Evolutionary conservation across 371 early-diverging fungal species (phyloP), one percentile per base, ranked within the genome.

Genomic region (Mortierella sp.): DNA sequence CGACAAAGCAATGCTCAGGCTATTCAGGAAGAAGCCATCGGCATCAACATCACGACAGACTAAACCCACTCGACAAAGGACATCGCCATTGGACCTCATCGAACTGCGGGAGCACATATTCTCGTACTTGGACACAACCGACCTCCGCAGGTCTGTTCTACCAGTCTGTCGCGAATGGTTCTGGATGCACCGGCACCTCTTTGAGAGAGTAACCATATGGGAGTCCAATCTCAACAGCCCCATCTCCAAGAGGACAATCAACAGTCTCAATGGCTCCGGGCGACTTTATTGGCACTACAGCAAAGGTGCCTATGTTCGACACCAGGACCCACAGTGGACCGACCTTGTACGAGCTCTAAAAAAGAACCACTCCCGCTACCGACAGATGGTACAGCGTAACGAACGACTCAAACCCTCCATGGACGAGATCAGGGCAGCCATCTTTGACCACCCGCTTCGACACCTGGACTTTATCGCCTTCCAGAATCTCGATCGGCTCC

Each of bases 111-210:
- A 55, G 55, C 55, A 31, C 34, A 55, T 55, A 55, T 55, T 55
- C 26, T 55, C 55, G 19, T 55, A 55, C 31, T 14, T 55, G 16
- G 34, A 31, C 11, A 55, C 13, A 2, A 13, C 16, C 16, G 55
- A 55, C 55, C 55, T 55, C 55, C 55, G 55, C 16, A 55, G 55
- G 1, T 55, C 55, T 26, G 19, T 55, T 31, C 29, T 55, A 19
- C 55, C 55, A 4, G 55, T 55, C 31, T 55, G 55, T 14, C 55
- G 55, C 34, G 55, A 55, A 55, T 55, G 55, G 55, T 55, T 55
- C 55, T 31, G 55, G 55, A 29, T 55, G 10, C 19, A 55, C 19
- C 55, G 55, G 6, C 55, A 55, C 19, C 55, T 55, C 16, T 19
- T 55, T 31, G 55, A 55, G 55, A 55, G 19, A 8, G 55, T 31